Base-by-base conservation (phyloP, 129 eudicot genomes). In the Artemisia tridentata region DNA sequence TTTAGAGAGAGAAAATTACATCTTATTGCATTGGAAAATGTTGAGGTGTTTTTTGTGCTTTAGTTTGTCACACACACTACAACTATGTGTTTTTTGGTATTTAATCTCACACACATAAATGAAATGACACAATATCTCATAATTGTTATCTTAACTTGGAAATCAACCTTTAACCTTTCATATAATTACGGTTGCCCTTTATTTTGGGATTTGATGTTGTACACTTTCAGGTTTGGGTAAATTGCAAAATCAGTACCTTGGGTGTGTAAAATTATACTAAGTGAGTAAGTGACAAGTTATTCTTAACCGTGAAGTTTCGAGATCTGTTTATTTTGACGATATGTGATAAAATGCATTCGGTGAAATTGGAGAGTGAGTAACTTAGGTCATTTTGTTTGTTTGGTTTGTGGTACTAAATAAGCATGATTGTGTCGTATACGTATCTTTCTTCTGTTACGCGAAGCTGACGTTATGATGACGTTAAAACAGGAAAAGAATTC, bases 11-110 rank as follows among this genome's bases (percentile, higher is more conserved):
- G 65, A 65, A 57, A 31, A 62, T 61, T 63, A 62, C 72, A 71
- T 78, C 27, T 63, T 78, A 6, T 71, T 75, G 72, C 73, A 46
- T 75, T 21, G 79, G 79, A 67, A 75, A 57, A 65, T 72, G 72
- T 65, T 27, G 55, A 46, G 73, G 51, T 6, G 45, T 38, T 7
- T 34, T 34, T 34, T 75, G 43, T 75, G 79, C 56, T 51, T 51
- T 51, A 11, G 31, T 27, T 27, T 27, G 31, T 27, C 31, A 38
- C 45, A 38, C 45, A 38, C 45, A 7, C 10, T 7, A 7, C 9
- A 38, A 38, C 11, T 38, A 38, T 7, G 45, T 34, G 41, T 34
- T 34, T 34, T 34, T 34, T 5, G 41, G 7, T 5, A 34, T 34
- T 34, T 34, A 34, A 34, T 34, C 41, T 34, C 41, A 34, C 41